Evolutionary conservation across 495 filamentous ascomycete genomes (phyloP).

Genomic region (Bryoglossum gracile): DNA sequence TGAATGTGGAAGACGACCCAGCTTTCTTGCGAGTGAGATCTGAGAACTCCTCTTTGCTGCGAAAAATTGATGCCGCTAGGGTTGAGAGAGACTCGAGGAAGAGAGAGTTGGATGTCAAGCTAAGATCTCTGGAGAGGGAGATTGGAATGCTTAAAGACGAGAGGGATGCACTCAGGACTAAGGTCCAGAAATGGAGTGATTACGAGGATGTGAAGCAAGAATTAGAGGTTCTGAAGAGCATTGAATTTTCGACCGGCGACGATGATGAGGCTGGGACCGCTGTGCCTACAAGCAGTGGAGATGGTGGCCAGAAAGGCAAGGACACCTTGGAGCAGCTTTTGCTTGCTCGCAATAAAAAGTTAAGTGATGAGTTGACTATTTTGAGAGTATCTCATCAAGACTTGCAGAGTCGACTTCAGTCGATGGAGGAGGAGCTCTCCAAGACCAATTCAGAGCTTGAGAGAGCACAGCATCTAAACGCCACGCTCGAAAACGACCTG

Average conservation of each 20-base stretch:
- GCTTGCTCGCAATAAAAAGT: constrained; percentile 89
- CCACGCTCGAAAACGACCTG: constrained; percentile 89
- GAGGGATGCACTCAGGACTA: constrained; percentile 62
- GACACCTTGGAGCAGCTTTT: constrained; percentile 87
- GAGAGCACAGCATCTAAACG: constrained; percentile 73
- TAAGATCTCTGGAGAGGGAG: constrained; percentile 69
- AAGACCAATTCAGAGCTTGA: constrained; percentile 80
- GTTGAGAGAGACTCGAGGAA: constrained; percentile 76
- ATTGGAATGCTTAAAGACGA: constrained; percentile 57
- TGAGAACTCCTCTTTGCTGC: constrained; percentile 83
- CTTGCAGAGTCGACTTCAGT: constrained; percentile 70
- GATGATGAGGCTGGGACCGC: constrained; percentile 50
- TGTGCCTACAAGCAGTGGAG: constrained; percentile 30
- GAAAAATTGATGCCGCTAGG: constrained; percentile 74
- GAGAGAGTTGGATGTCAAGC: constrained; percentile 61
- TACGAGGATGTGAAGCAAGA: constrained; percentile 96
- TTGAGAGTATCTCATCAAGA: constrained; percentile 92
- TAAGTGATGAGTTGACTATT: constrained; percentile 87
- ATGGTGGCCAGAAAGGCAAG: constrained; percentile 50
- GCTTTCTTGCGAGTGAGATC: constrained; percentile 76
- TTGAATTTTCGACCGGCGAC: constrained; percentile 88
- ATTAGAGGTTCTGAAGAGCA: constrained; percentile 93
- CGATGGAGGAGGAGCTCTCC: constrained; percentile 75
- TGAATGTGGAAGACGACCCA: constrained; percentile 75
- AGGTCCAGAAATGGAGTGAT: constrained; percentile 83